A percentile compares a stretch with the other conserved stretches of the same genome.
phyloP scores from a whole-genome alignment of 768 basidiomycete genomes.

The Rubroboletus pulcherrimus region DNA sequence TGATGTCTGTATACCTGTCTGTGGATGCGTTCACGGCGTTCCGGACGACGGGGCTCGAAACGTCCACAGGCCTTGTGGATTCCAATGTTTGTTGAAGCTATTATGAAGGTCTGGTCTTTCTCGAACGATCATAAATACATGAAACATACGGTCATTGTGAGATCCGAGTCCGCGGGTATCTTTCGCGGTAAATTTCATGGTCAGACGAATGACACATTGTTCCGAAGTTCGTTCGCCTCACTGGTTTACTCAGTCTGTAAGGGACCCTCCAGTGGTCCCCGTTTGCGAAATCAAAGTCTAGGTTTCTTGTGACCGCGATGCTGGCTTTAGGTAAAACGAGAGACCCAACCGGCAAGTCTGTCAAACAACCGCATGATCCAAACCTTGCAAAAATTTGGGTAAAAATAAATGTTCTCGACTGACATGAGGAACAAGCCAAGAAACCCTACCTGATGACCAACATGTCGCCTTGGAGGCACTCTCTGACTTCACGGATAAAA shows the following conservation, averaged over 20 bases:
- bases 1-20: conserved; percentile 54
- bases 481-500: conserved; percentile 76
- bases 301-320: conserved; percentile 67
- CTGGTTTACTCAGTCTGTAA: conserved; percentile 67
- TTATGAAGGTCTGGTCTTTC: conserved; percentile 5
- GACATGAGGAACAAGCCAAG: neutral
- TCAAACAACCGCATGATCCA: conserved; percentile 77
- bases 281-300: conserved; percentile 69
- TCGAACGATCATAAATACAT: neutral
- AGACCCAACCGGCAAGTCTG: conserved; percentile 68
- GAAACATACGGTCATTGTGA: conserved; percentile 47
- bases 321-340: conserved; percentile 69
- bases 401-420: neutral
- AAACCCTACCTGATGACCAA: conserved; percentile 43
- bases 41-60: conserved; percentile 36
- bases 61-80: conserved; percentile 40
- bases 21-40: conserved; percentile 69
- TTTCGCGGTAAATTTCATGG: conserved; percentile 18
- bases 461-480: conserved; percentile 64
- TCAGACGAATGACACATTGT: conserved; percentile 1
- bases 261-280: conserved; percentile 39
- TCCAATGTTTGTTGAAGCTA: conserved; percentile 48
- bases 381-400: conserved; percentile 41
- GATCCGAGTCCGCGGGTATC: conserved; percentile 56
- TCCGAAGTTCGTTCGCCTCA: conserved; percentile 25